Base-by-base conservation (phyloP, 225 moss, liverwort and hornwort species). In the Straminergon stramineum region DNA sequence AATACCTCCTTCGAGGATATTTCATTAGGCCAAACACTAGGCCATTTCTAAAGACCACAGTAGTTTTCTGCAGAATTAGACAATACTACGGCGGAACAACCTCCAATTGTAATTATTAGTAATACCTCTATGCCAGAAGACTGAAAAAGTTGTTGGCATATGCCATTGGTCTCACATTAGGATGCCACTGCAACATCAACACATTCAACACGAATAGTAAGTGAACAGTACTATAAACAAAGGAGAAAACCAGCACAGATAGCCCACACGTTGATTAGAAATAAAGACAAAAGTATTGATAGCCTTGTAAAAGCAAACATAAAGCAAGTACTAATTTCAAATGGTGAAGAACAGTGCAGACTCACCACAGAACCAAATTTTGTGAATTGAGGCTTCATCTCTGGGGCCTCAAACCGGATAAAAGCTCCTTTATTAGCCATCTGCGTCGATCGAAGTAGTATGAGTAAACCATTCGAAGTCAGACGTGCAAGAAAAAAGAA, bases 351-450 rank as follows among this genome's bases (percentile, higher is more conserved):
- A 34, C 19, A 92, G 37, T 58, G 58, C 21, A 71, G 19, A 91
- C 96, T 95, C 86, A 97, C 99, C 95, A 99, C 97, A 80, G 95
- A 94, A 90, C 91, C 88, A 89, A 97, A 99, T 87, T 94, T 97
- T 82, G 96, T 97, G 85, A 97, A 94, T 83, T 96, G 95, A 61
- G 99, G 97, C 90, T 97, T 97, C 92, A 99, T 93, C 85, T 95
- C 92, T 62, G 97, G 94, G 45, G 97, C 96, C 32, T 96, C 92
- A 86, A 99, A 96, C 63, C 95, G 95, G 71, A 99, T 97, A 76
- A 97, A 99, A 48, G 99, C 99, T 90, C 99, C 99, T 90, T 97
- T 99, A 85, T 99, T 99, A 79, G 94, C 95, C 97, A 99, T 99
- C 99, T 99, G 91, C 75, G n/a, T 63, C 45, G 43, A 77, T 71